Evolutionary conservation across 768 basidiomycete genomes (phyloP).

Genomic region (Krasilnikovozyma curviuscula): DNA sequence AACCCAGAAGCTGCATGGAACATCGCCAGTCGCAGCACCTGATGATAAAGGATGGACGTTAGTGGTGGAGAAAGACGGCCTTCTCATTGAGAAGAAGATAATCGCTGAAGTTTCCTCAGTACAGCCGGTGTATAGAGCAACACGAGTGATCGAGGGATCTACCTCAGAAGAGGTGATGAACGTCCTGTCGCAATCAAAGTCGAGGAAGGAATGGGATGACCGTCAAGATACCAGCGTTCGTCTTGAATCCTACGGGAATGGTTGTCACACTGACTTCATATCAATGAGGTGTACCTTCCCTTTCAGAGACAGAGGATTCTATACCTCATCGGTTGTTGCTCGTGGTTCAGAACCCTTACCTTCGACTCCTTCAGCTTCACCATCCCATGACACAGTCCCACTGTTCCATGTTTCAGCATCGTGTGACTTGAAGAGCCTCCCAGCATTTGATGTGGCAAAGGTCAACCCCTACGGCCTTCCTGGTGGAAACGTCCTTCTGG

Average conservation of each 20-base stretch:
- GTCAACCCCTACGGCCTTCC: conserved; percentile 59
- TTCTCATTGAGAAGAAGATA: conserved; percentile 56
- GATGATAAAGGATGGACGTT: conserved; percentile 49
- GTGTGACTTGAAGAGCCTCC: conserved; percentile 28
- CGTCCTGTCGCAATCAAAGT: conserved; percentile 47
- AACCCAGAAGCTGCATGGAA: too few relatives aligned
- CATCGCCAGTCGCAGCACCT: too few relatives aligned
- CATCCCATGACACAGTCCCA: conserved; percentile 21
- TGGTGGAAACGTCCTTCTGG: conserved; percentile 61
- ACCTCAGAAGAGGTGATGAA: conserved; percentile 77
- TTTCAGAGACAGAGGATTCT: conserved; percentile 74
- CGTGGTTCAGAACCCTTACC: conserved; percentile 23
- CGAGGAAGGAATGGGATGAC: conserved; percentile 71
- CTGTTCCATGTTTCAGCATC: conserved; percentile 73
- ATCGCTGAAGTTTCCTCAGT: conserved; percentile 55
- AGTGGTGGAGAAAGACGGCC: conserved; percentile 49
- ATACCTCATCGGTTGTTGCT: conserved; percentile 55
- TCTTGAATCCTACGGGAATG: conserved; percentile 60
- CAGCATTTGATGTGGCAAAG: conserved; percentile 40
- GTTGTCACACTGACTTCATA: conserved; percentile 49
- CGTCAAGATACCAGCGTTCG: conserved; percentile 49
- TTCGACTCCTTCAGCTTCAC: conserved; percentile 20
- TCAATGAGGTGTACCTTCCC: conserved; percentile 66
- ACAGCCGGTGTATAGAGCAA: conserved; percentile 68
- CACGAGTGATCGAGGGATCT: conserved; percentile 79